Percentiles rank a stretch among this genome's conserved stretches.
Evolutionary conservation across 768 basidiomycete species (phyloP).

Genomic region (Termitomyces sp.): DNA sequence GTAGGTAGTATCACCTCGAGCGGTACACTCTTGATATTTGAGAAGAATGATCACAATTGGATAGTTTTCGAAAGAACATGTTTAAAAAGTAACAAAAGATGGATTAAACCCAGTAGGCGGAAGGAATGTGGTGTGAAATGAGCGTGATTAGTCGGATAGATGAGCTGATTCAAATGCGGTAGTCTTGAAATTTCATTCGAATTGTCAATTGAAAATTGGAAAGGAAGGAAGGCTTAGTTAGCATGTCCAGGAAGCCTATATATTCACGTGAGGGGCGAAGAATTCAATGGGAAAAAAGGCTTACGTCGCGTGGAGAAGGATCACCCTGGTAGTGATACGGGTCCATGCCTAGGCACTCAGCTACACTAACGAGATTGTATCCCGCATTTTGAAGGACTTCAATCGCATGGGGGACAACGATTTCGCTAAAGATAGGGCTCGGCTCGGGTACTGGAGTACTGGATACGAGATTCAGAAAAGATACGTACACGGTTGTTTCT

Average conservation of each 20-base stretch:
- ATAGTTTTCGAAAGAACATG: background rate
- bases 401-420: constrained; percentile 34
- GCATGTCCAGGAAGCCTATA: constrained; percentile 1
- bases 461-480: background rate
- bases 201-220: too few relatives aligned
- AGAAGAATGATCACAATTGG: background rate
- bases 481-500: constrained; percentile 21
- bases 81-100: background rate
- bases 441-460: background rate
- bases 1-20: background rate
- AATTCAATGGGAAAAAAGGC: constrained; percentile 2
- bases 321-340: constrained; percentile 28
- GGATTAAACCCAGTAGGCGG: background rate
- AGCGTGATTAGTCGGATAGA: background rate
- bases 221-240: background rate
- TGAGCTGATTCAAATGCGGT: background rate
- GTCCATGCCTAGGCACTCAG: constrained; percentile 31
- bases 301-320: constrained; percentile 27
- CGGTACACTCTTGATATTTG: background rate
- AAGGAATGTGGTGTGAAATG: background rate
- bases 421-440: constrained; percentile 12
- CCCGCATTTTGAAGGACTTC: constrained; percentile 30
- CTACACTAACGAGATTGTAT: constrained; percentile 35
- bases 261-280: background rate
- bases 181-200: background rate